These are phyloP conservation scores for Fusarium udum DNA, from an alignment of 2,329 filamentous ascomycete genomes.

Conservation along the genomic window DNA sequence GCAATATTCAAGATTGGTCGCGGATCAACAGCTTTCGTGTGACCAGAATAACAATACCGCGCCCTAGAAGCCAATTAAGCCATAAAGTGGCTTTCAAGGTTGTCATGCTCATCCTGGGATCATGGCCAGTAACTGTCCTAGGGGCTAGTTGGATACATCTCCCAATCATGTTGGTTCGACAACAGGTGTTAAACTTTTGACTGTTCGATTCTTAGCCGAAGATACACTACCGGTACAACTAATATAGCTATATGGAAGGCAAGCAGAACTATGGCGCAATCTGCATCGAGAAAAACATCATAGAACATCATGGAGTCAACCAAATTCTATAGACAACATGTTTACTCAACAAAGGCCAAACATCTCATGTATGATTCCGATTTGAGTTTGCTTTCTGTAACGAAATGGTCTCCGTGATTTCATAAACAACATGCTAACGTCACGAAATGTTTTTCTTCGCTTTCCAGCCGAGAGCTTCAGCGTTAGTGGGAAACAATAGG, in stretches of 20 bases:
- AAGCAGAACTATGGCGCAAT: too few species aligned
- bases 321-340: not conserved
- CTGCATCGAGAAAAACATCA: not conserved
- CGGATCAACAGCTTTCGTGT: too few species aligned
- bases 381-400: not conserved
- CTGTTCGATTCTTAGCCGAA: not conserved
- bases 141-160: too few species aligned
- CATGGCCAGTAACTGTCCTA: not conserved
- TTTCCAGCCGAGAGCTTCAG: not conserved
- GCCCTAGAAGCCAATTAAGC: not conserved
- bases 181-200: rapidly evolving
- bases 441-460: not conserved
- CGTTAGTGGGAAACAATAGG: not conserved
- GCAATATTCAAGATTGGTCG: too few species aligned
- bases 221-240: too few species aligned
- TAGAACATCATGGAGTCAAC: not conserved
- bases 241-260: too few species aligned
- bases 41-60: rapidly evolving
- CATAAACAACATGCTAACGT: not conserved
- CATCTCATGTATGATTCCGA: too few species aligned
- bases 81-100: rapidly evolving
- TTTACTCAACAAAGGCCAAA: not conserved
- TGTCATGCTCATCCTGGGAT: not conserved
- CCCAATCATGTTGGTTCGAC: rapidly evolving
- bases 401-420: not conserved